Base-by-base conservation (phyloP, 75 land plant species). In the Cryptomeria japonica region DNA sequence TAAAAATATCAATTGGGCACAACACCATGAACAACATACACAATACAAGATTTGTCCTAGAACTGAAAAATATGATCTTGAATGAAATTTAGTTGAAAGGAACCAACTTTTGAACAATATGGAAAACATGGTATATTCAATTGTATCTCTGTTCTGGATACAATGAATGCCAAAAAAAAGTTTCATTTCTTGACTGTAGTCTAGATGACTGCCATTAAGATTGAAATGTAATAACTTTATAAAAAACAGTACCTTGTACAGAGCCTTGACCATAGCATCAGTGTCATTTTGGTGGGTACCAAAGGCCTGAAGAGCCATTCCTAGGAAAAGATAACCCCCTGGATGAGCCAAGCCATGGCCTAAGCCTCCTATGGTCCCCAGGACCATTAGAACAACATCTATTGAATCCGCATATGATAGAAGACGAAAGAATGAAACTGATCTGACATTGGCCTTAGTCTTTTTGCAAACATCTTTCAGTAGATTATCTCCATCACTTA, bases 271-370 rank as follows among this genome's bases (percentile, higher is more conserved):
- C 92, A 89, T 91, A 16, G 75, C 91, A 28, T 86, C 64, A 2
- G 76, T 78, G 31, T 91, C 84, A 32, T 22, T 6, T 32, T 86
- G 86, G 42, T 91, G 47, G 78, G 34, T 91, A 5, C 95, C 95
- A 86, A 89, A 92, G 2, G 91, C 91, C 44, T 94, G 86, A 11
- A 94, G 83, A 16, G 91, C 3, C 46, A 44, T 44, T 44, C 46
- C 46, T 44, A 44, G 46, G 46, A 92, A 32, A n/a, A 92, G 75
- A 68, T 92, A 87, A 25, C 89, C 91, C 5, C 85, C 73, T 0
- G 93, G 93, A 18, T 91, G 88, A 47, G 94, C 92, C 88, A 94
- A n/a, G 77, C 95, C 95, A 86, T 94, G 92, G 22, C 72, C 90
- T 1, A 90, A 32, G 9, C 91, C 87, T 19, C 94, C 95, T 41